Evolutionary conservation across 2,329 filamentous ascomycete species (phyloP).

Genomic region (Aureobasidium musti): DNA sequence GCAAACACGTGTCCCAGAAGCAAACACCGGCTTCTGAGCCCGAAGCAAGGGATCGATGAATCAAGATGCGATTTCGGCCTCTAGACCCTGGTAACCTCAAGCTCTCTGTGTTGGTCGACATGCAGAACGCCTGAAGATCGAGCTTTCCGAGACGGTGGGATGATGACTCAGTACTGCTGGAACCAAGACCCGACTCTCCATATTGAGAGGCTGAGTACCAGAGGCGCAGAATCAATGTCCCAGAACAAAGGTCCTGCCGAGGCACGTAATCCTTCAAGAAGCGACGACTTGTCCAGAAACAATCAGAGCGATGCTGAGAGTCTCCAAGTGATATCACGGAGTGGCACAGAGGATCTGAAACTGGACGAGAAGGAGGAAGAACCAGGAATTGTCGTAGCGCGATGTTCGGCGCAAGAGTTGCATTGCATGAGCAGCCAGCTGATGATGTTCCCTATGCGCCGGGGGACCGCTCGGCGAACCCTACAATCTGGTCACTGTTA

Average conservation of each 20-base stretch:
- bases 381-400: conserved; percentile 8
- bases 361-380: neutral
- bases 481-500: neutral
- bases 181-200: neutral
- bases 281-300: neutral
- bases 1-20: conserved; percentile 11
- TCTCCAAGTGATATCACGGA: neutral
- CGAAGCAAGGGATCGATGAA: neutral
- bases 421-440: conserved; percentile 15
- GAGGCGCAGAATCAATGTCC: neutral
- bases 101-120: conserved; percentile 1
- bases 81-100: neutral
- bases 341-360: neutral
- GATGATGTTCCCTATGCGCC: neutral
- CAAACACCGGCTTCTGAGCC: neutral
- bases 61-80: neutral
- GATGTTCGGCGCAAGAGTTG: conserved; percentile 4
- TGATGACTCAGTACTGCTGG: neutral
- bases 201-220: neutral
- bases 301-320: neutral
- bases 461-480: neutral
- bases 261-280: conserved; percentile 11
- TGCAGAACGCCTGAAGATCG: conserved; percentile 5
- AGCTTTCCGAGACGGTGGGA: conserved; percentile 1
- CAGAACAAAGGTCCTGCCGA: conserved; percentile 7